Conservation (phyloP, 345 rosid genomes). For the Eucalyptus dawsonii region DNA sequence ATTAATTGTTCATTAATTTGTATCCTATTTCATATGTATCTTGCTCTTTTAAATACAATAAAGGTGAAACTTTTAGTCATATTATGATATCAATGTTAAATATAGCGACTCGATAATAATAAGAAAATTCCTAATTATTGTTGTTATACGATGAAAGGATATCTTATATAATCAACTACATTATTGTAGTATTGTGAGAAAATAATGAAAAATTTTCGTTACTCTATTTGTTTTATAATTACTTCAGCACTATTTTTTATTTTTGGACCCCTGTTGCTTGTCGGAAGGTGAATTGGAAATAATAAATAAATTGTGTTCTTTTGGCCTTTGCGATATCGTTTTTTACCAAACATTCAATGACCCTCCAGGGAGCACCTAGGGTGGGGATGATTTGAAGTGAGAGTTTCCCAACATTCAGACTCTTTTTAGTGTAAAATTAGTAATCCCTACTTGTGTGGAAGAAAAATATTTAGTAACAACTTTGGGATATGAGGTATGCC, state of each 20-base stretch:
- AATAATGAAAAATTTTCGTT: background rate
- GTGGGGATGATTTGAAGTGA: too few species aligned
- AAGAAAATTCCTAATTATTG: background rate
- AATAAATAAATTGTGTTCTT: too few species aligned
- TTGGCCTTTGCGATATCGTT: background rate
- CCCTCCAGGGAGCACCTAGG: too few species aligned
- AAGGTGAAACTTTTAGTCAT: background rate
- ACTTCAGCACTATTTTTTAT: accelerated
- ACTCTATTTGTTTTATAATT: background rate
- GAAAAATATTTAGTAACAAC: too few species aligned
- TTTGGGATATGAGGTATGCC: accelerated
- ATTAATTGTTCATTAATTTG: background rate
- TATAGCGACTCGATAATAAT: accelerated
- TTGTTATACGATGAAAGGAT: background rate
- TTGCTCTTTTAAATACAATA: background rate
- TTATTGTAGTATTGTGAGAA: background rate
- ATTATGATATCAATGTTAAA: background rate
- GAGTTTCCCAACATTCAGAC: accelerated
- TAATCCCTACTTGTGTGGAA: accelerated
- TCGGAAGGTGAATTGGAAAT: background rate
- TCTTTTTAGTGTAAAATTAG: accelerated
- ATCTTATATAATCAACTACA: background rate
- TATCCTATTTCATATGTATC: background rate
- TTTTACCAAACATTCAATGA: background rate
- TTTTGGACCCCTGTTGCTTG: accelerated